These are phyloP conservation scores for cucumber (Cucumis sativus) DNA, from an alignment of 306 rosid species.

Conservation along the genomic window DNA sequence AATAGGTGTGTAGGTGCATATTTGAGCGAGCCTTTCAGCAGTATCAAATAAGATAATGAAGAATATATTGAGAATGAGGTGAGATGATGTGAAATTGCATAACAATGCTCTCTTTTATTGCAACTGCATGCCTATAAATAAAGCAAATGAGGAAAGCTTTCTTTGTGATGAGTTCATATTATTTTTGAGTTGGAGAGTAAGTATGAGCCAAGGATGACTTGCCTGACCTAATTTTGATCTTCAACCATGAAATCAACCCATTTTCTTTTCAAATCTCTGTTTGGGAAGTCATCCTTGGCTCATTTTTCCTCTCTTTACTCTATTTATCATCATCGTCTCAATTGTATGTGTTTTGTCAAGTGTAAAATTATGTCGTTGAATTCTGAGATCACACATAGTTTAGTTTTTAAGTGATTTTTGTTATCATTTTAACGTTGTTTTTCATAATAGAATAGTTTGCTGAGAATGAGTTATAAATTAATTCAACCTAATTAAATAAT, in stretches of 20 bases:
- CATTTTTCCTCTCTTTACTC: slow-evolving; percentile 4
- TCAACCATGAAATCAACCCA: neutral
- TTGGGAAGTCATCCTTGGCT: neutral
- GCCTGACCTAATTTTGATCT: neutral
- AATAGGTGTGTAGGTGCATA: too few species aligned
- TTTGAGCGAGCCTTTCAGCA: too few species aligned
- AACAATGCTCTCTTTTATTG: neutral
- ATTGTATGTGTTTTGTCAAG: too few species aligned
- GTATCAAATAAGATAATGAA: neutral
- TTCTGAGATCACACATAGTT: too few species aligned
- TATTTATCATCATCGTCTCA: too few species aligned
- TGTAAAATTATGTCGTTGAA: too few species aligned
- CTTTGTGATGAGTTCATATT: neutral
- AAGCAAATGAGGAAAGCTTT: neutral
- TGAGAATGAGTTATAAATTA: too few species aligned
- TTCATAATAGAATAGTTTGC: too few species aligned
- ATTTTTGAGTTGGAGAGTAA: neutral
- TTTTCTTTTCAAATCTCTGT: neutral
- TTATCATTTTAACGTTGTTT: too few species aligned
- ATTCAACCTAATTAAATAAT: too few species aligned
- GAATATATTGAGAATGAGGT: neutral
- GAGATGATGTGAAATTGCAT: neutral
- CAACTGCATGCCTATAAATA: neutral
- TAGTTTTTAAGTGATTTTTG: too few species aligned
- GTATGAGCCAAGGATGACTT: slow-evolving; percentile 10